Conservation (phyloP, 164 flowering plant genomes). For the Vitis riparia region DNA sequence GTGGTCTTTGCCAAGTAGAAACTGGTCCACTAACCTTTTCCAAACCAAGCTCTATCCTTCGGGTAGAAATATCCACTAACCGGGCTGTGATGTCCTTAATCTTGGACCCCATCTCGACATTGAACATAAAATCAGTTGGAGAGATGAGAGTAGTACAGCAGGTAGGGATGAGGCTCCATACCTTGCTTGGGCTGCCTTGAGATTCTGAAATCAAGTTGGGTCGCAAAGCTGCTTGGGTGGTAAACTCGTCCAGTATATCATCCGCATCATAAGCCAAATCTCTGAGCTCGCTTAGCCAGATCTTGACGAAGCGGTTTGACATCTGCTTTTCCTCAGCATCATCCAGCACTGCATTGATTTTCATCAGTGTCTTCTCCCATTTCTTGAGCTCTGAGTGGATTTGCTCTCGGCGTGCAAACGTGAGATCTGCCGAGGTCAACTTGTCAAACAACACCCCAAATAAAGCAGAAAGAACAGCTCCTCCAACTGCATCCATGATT, state of each 20-base stretch:
- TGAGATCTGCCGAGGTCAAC: too few relatives aligned
- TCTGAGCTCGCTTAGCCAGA: constrained; percentile 5
- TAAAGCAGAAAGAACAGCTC: too few relatives aligned
- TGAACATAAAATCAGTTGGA: background rate
- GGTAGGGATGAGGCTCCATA: background rate
- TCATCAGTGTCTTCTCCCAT: background rate
- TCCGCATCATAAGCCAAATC: constrained; percentile 15
- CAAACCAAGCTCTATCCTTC: background rate
- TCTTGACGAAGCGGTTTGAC: background rate
- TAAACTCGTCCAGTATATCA: background rate
- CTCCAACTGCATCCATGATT: too few relatives aligned
- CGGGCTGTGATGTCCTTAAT: constrained; percentile 11
- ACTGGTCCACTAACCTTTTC: background rate
- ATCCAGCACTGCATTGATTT: constrained; percentile 5
- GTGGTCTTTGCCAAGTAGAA: too few relatives aligned
- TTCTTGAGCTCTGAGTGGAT: background rate
- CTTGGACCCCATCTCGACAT: constrained; percentile 8
- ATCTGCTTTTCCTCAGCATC: constrained; percentile 16
- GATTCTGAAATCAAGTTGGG: background rate
- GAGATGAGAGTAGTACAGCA: background rate
- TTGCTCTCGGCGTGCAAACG: background rate
- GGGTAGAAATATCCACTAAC: background rate
- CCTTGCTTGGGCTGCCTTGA: background rate
- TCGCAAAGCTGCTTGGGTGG: background rate
- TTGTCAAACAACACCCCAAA: too few relatives aligned